Percentiles rank a stretch among this genome's conserved stretches.
These are phyloP conservation scores for Akanthomyces muscarius DNA, from an alignment of 2,329 filamentous ascomycete species.

Conservation along the genomic window DNA sequence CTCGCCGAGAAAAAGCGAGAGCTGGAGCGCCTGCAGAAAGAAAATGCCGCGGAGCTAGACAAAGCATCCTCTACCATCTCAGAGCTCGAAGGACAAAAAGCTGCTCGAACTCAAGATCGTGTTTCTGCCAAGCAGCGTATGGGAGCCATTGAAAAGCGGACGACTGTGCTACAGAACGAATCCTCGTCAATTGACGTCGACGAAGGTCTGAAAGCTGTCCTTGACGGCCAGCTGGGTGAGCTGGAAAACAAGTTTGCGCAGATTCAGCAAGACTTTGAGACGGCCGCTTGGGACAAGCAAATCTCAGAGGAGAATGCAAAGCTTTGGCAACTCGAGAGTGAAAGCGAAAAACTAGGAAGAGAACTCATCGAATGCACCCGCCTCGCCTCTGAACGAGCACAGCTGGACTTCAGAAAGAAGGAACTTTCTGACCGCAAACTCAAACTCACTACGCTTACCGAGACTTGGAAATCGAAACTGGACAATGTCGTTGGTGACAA, in stretches of 20 bases:
- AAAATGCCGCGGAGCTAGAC: conserved; percentile 70
- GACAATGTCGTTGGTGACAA: conserved; percentile 56
- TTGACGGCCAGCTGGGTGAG: conserved; percentile 71
- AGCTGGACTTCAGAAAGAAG: conserved; percentile 77
- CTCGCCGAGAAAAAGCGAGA: conserved; percentile 74
- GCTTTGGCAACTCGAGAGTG: conserved; percentile 66
- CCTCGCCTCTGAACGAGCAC: conserved; percentile 75
- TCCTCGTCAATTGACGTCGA: conserved; percentile 74
- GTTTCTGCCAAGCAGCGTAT: conserved; percentile 70
- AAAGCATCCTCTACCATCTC: conserved; percentile 69
- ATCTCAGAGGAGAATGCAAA: conserved; percentile 63
- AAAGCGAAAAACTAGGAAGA: conserved; percentile 66
- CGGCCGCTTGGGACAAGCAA: conserved; percentile 65
- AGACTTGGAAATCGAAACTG: conserved; percentile 70
- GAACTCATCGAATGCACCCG: conserved; percentile 82
- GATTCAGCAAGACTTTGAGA: conserved; percentile 59
- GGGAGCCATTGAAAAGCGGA: conserved; percentile 66
- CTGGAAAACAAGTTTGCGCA: conserved; percentile 59
- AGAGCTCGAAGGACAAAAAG: conserved; percentile 69
- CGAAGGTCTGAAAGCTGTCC: conserved; percentile 74
- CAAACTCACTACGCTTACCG: conserved; percentile 72
- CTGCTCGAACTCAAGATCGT: conserved; percentile 69
- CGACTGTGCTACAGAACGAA: conserved; percentile 60
- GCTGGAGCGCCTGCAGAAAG: conserved; percentile 68
- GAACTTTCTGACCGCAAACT: conserved; percentile 70